These are phyloP conservation scores for Solanum sparsipilum DNA, from an alignment of 257 asterid species.

Conservation along the genomic window DNA sequence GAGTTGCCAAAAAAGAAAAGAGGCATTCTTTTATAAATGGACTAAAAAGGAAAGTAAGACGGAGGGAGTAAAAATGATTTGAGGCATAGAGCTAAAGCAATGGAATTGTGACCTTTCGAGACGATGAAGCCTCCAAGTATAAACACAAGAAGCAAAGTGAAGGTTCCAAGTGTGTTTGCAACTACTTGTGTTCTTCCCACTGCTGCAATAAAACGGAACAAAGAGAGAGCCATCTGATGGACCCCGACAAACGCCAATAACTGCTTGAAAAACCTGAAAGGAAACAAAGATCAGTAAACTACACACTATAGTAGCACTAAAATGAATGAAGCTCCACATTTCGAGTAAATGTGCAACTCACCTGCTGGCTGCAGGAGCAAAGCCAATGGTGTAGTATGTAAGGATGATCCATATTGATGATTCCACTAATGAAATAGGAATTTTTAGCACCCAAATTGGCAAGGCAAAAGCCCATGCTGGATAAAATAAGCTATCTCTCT, in stretches of 20 bases:
- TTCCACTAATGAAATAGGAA: conserved; percentile 60
- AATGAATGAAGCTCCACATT: neutral
- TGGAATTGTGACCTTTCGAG: conserved; percentile 38
- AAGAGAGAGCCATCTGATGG: conserved; percentile 74
- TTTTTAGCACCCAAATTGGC: conserved; percentile 69
- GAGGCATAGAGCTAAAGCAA: neutral
- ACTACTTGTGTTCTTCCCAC: conserved; percentile 64
- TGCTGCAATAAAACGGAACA: conserved; percentile 76
- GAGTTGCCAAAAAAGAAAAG: neutral
- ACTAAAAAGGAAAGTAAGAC: neutral
- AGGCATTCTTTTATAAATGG: neutral
- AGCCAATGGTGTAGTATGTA: conserved; percentile 78
- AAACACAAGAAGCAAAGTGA: conserved; percentile 55
- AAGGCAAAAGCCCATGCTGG: conserved; percentile 92
- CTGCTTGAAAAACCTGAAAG: conserved; percentile 62
- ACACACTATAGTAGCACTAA: neutral
- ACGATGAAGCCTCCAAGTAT: conserved; percentile 73
- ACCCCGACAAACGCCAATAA: conserved; percentile 57
- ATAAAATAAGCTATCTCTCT: conserved; percentile 60
- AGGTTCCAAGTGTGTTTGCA: conserved; percentile 64
- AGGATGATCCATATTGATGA: conserved; percentile 56
- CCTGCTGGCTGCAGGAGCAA: conserved; percentile 74
- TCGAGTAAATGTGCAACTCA: neutral
- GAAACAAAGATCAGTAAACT: neutral
- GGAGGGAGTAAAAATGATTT: neutral